Base-by-base conservation (phyloP, 2,329 filamentous ascomycete genomes). In the Colletotrichum tropicicola region DNA sequence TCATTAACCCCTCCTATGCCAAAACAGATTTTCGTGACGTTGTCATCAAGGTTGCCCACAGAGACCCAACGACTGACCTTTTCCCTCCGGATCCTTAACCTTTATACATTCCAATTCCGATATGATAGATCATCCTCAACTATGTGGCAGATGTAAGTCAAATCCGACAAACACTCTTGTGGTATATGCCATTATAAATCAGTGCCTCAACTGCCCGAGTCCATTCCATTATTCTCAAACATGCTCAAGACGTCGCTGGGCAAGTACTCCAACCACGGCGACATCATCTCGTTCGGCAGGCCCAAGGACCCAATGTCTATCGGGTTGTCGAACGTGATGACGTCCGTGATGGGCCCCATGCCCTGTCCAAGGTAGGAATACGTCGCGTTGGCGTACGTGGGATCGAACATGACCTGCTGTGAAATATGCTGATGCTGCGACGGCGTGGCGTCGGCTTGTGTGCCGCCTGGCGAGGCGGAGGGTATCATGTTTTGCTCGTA, bases 251-350 rank as follows among this genome's bases (percentile, higher is more conserved):
- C 84, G 71, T 92, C 89, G 23, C 85, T 85, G 0, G 91, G 90
- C 6, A 93, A 79, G 65, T 92, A 92, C 70, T 93, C 91, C 10
- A 94, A 80, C 90, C 91, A 94, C 4, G 78, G 78, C 0, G 89
- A 88, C 82, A 91, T 87, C 77, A 92, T 86, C 44, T 92, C 90
- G 15, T 88, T 85, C 2, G 81, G 79, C 39, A 84, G 66, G 0
- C 88, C 89, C 17, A 94, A 78, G 5, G 87, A 80, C 23, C 86
- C 87, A 82, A 94, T 91, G 68, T 94, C 91, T 32, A 95, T 88
- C 68, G 92, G 91, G 65, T 88, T 91, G 73, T 93, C 89, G 68
- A 94, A 92, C 66, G 91, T 89, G 78, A 94, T 90, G 68, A 79
- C 78, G 48, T 85, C 79, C 66, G 80, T 78, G 57, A 73, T 23